Base-by-base conservation (phyloP, 1,284 basidiomycete species). In the Hemileia vastatrix region DNA sequence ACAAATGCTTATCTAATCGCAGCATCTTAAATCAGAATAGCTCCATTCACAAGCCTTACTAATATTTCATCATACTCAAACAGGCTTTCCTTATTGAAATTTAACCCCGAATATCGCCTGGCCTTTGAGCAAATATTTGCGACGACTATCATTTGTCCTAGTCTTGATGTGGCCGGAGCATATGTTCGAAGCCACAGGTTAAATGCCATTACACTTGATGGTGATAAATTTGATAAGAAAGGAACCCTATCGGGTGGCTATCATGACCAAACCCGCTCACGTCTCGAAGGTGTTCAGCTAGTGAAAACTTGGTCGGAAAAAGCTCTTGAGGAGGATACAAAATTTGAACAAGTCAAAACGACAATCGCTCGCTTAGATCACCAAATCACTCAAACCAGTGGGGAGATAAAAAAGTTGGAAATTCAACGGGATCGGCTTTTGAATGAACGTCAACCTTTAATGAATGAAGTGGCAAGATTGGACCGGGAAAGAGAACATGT, bases 51-150 rank as follows among this genome's bases (percentile, higher is more conserved):
- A n/a, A n/a, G n/a, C n/a, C n/a, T n/a, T n/a, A n/a, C n/a, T n/a
- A n/a, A n/a, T n/a, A n/a, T n/a, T n/a, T n/a, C n/a, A n/a, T n/a
- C n/a, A n/a, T n/a, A n/a, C n/a, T n/a, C n/a, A n/a, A n/a, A n/a
- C n/a, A n/a, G n/a, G n/a, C n/a, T n/a, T n/a, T n/a, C n/a, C n/a
- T n/a, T n/a, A n/a, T n/a, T n/a, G n/a, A n/a, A n/a, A n/a, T n/a
- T 86, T 72, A 86, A 93, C 67, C 79, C 79, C 1, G 76, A 76
- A 15, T 86, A 86, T 72, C 79, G 81, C 45, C 87, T 88, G 67
- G 95, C 95, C 0, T 90, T 98, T 77, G 85, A 93, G 73, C 94
- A 97, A 75, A 91, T 98, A n/a, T 99, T 99, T 71, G 92, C 92
- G 33, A 91, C 91, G 76, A 97, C 92, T 0, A 91, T 94, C 76